Conservation (phyloP, 2,329 filamentous ascomycete genomes). For the Clonostachys chloroleuca region DNA sequence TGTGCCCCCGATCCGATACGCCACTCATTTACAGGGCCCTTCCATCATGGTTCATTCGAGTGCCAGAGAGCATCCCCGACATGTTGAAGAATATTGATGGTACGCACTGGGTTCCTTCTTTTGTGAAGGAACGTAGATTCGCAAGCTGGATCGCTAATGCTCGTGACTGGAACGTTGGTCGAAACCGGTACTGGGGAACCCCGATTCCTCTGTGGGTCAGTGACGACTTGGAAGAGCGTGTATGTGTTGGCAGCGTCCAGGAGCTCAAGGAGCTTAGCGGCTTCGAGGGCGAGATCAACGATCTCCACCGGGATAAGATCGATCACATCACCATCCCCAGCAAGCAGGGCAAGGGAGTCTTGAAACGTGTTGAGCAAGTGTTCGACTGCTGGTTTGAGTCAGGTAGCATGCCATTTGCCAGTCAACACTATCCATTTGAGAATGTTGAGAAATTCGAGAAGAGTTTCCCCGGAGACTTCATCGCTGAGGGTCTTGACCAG, state of each 20-base stretch:
- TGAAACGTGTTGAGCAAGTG: constrained; percentile 79
- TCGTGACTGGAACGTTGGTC: constrained; percentile 90
- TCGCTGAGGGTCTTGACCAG: constrained; percentile 89
- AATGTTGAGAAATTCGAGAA: constrained; percentile 77
- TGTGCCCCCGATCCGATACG: constrained; percentile 93
- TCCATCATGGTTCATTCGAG: constrained; percentile 91
- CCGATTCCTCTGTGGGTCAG: constrained; percentile 90
- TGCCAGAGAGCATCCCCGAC: constrained; percentile 75
- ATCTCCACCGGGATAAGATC: constrained; percentile 89
- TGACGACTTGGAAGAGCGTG: constrained; percentile 79
- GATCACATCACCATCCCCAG: constrained; percentile 93
- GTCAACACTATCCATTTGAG: constrained; percentile 88
- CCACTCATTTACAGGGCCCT: constrained; percentile 90
- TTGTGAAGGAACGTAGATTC: constrained; percentile 89
- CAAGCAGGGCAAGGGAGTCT: constrained; percentile 77
- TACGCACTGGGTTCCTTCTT: constrained; percentile 87
- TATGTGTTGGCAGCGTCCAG: constrained; percentile 80
- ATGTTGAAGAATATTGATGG: constrained; percentile 89
- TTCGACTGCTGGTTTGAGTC: constrained; percentile 99
- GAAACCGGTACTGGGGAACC: constrained; percentile 94
- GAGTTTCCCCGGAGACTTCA: constrained; percentile 88
- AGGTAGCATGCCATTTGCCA: constrained; percentile 91
- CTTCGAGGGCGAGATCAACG: constrained; percentile 75
- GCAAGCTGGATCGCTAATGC: constrained; percentile 88
- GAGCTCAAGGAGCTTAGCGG: constrained; percentile 84